A percentile compares a stretch with the other conserved stretches of the same genome.
phyloP scores from a whole-genome alignment of 1,284 basidiomycete genomes.

The Lentinula novae-zelandiae region DNA sequence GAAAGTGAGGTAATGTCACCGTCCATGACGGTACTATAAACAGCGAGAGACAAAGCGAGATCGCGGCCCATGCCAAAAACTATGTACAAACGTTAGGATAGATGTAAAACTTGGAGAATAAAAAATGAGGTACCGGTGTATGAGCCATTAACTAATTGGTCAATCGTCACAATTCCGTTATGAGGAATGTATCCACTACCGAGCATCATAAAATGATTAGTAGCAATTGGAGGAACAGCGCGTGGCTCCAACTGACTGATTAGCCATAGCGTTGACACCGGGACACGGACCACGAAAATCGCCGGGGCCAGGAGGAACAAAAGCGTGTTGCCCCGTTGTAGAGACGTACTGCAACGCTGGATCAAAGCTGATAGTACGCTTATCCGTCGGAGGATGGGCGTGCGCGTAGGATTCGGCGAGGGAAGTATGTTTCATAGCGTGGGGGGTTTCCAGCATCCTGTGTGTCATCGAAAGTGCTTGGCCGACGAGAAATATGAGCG shows the following conservation, averaged over 20 bases:
- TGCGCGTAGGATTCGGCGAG: background rate
- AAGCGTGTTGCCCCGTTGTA: background rate
- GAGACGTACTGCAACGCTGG: background rate
- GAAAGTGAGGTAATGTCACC: background rate
- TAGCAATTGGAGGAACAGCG: no score
- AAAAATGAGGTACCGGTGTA: background rate
- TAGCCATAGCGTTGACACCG: background rate
- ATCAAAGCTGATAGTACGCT: background rate
- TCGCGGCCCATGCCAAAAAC: constrained; percentile 1
- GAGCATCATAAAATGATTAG: background rate
- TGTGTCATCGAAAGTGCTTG: no score
- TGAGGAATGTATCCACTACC: background rate
- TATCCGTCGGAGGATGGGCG: background rate
- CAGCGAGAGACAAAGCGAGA: background rate
- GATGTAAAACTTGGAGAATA: background rate
- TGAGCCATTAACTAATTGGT: background rate
- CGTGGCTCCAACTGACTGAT: background rate
- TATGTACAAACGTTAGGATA: background rate
- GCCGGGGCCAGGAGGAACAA: background rate
- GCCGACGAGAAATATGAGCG: no score
- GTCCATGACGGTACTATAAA: background rate
- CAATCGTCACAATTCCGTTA: background rate
- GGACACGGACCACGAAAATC: constrained; percentile 5
- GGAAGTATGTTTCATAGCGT: background rate
- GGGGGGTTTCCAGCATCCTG: no score